Base-by-base conservation (phyloP, 371 early-diverging fungal species). In the Rhizomucor pusillus region DNA sequence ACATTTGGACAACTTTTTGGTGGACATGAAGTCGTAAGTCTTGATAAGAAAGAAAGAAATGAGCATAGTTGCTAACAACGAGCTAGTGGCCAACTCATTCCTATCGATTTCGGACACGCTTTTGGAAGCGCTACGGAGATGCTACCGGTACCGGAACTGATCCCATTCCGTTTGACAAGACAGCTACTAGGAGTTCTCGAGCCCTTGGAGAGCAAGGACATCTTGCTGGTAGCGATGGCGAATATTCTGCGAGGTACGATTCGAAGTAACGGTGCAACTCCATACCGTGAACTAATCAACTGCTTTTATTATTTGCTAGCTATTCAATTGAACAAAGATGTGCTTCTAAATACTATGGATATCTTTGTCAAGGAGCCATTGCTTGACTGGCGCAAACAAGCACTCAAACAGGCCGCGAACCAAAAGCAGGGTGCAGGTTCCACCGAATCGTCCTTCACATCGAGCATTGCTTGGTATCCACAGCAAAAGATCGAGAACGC, bases 71-170 rank as follows among this genome's bases (percentile, higher is more conserved):
- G 14, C 36, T 54, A 46, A 54, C 13, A 22, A 10, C 41, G n/a
- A 18, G 35, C 12, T 40, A 86, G 80, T 50, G 89, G 89, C 1
- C 65, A 69, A 14, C 53, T 89, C 22, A 62, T 89, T 34, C 76
- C 80, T 0, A 89, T 89, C 62, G 89, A 89, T 67, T 89, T 89
- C 60, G 89, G 89, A 0, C 82, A 87, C 59, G 89, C 89, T 4
- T 89, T 89, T 73, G 89, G 89, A 50, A 80, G 86, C 0, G 87
- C 87, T 4, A 83, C 89, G 0, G 86, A 87, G 56, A 52, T 82
- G n/a, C 63, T 86, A 0, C 81, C 86, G 6, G 71, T 87, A 2
- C 88, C 89, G 6, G 89, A 89, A 56, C 52, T 89, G 23, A 74
- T 87, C 2, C 89, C 89, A 0, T 87, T 89, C 67, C 69, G 89